Base-by-base conservation (phyloP, 345 rosid genomes). In the Populus deltoides region DNA sequence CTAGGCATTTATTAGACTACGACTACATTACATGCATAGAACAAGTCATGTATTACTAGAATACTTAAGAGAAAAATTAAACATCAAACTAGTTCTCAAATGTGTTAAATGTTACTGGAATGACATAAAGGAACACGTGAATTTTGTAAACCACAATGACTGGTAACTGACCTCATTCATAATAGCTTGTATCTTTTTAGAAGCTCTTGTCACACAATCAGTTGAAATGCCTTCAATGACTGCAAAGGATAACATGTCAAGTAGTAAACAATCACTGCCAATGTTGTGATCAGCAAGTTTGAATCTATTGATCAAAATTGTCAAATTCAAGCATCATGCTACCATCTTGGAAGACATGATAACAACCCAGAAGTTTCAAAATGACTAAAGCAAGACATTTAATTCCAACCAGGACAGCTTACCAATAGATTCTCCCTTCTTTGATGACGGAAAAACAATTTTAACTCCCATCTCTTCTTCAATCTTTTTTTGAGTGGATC, bases 381-480 rank as follows among this genome's bases (percentile, higher is more conserved):
- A 35, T 8, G 53, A 63, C 8, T 68, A 67, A 59, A 17, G 22
- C 47, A 39, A 25, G 20, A 38, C 29, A 41, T 6, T 66, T 27
- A 36, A 17, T 8, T 63, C 31, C 45, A 27, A 55, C 61, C 43
- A 10, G 20, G 66, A 85, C 69, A 66, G 79, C 90, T 86, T 87
- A 96, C 99, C 77, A 62, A 93, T 82, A 62, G 87, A 82, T 74
- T 92, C 98, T 76, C 89, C 91, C 71, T 84, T 81, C 81, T 85
- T 92, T 76, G 97, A 88, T 36, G 84, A 80, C 33, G 95, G 97
- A 81, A 93, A 71, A 51, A 86, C 79, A 76, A 96, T 89, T 83
- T 86, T 90, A 77, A 92, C 97, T 55, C 92, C 93, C 86, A 74
- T 85, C 81, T 89, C 97, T 82, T 87, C 91, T 88, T 96, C 98